Evolutionary conservation across 768 basidiomycete genomes (phyloP).

Genomic region (Kwoniella shandongensis): DNA sequence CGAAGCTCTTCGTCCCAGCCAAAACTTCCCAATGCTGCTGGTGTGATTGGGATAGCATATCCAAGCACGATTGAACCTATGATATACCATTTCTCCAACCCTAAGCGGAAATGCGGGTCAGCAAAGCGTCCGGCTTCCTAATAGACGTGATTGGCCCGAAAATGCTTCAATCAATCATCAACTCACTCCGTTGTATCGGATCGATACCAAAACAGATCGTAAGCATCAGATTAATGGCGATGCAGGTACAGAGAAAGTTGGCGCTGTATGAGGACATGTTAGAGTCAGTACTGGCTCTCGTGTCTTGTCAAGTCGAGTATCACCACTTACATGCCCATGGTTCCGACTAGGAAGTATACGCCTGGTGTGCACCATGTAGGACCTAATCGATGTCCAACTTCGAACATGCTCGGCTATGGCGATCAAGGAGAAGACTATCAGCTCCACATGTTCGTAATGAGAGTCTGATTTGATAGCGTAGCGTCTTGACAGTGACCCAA

Average conservation of each 20-base stretch:
- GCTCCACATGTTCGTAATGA: too few relatives aligned
- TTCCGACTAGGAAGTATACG: conserved; percentile 25
- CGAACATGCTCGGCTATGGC: conserved; percentile 5
- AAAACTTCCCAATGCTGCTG: conserved; percentile 26
- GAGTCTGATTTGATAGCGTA: too few relatives aligned
- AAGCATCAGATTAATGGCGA: conserved; percentile 38
- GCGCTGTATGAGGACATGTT: conserved; percentile 12
- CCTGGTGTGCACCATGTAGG: conserved; percentile 15
- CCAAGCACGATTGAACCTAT: conserved; percentile 26
- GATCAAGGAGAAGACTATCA: too few relatives aligned
- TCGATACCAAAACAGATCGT: conserved; percentile 36
- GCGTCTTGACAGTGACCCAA: too few relatives aligned
- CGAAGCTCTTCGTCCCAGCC: conserved; percentile 20
- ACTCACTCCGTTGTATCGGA: conserved; percentile 21
- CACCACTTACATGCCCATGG: conserved; percentile 22
- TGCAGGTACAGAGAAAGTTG: conserved; percentile 31
- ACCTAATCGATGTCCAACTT: not conserved
- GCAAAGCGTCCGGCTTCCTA: not conserved
- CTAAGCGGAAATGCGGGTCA: conserved; percentile 12
- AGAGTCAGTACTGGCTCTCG: too few relatives aligned
- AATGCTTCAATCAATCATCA: too few relatives aligned
- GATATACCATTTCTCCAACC: conserved; percentile 34
- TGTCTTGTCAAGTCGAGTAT: too few relatives aligned
- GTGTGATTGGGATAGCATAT: conserved; percentile 19
- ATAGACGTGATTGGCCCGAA: too few relatives aligned